Percentiles rank a stretch among this genome's conserved stretches.
Conservation (phyloP, 2,329 filamentous ascomycete species). For the Aspergillus sp. region DNA sequence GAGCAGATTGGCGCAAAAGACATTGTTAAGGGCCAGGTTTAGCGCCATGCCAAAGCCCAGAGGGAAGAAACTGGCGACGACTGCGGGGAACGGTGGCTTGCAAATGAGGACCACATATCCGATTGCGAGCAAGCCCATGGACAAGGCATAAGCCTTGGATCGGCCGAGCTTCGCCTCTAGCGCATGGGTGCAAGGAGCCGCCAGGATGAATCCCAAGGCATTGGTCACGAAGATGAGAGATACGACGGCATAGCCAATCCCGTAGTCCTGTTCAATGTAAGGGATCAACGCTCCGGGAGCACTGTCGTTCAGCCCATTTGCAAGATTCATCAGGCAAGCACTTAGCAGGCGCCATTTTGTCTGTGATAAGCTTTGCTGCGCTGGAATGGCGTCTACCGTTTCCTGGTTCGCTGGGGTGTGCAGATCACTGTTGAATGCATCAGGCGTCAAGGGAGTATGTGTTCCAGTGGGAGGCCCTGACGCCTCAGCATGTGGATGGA, state of each 20-base stretch:
- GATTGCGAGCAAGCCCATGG: conserved; percentile 55
- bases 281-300: conserved; percentile 76
- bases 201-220: conserved; percentile 71
- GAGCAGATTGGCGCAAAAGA: conserved; percentile 54
- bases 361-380: conserved; percentile 28
- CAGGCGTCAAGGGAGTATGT: not conserved
- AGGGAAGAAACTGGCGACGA: conserved; percentile 68
- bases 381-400: conserved; percentile 25
- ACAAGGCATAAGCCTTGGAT: conserved; percentile 59
- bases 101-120: conserved; percentile 65
- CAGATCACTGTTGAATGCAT: conserved; percentile 25
- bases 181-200: conserved; percentile 66
- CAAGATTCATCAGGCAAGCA: conserved; percentile 64
- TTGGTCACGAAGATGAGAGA: conserved; percentile 80
- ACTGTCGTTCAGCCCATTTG: conserved; percentile 70
- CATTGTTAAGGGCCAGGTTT: conserved; percentile 55
- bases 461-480: conserved; percentile 5
- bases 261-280: conserved; percentile 73
- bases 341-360: conserved; percentile 68
- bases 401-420: conserved; percentile 12
- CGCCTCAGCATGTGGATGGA: conserved; percentile 9
- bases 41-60: conserved; percentile 55
- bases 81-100: conserved; percentile 66
- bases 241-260: conserved; percentile 73
- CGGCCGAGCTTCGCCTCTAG: conserved; percentile 64